Conservation (phyloP, 352 stramenopile species). For the Blastocystis hominis region DNA sequence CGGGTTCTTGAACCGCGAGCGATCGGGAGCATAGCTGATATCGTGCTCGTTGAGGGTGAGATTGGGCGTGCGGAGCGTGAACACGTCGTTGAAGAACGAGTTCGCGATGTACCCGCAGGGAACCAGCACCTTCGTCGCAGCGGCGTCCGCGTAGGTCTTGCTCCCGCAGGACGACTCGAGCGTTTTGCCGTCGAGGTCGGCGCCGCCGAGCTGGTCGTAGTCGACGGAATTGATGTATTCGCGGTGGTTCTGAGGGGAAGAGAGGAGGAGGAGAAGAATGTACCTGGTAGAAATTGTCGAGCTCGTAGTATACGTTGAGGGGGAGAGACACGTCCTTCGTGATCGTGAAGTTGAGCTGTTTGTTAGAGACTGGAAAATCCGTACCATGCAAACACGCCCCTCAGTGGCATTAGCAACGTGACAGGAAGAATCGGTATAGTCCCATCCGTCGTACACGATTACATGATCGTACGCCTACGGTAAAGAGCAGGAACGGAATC, state of each 20-base stretch:
- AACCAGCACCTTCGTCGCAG: slow-evolving; percentile 63
- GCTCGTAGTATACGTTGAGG: slow-evolving; percentile 77
- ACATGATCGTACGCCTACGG: slow-evolving; percentile 34
- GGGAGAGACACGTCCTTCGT: slow-evolving; percentile 61
- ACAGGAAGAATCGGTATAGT: background rate
- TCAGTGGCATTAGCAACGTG: background rate
- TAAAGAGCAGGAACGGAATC: background rate
- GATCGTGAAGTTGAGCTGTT: slow-evolving; percentile 73
- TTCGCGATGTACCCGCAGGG: slow-evolving; percentile 77
- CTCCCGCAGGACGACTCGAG: slow-evolving; percentile 1
- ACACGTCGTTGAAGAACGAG: slow-evolving; percentile 71
- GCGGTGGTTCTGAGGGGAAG: slow-evolving; percentile 67
- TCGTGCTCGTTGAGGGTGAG: slow-evolving; percentile 29
- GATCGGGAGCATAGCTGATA: slow-evolving; percentile 9
- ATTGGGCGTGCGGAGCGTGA: background rate
- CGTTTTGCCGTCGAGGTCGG: slow-evolving; percentile 61
- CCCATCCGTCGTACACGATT: slow-evolving; percentile 23
- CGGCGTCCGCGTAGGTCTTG: background rate
- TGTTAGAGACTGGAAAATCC: slow-evolving; percentile 66
- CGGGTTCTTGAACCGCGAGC: background rate
- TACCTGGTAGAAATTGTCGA: slow-evolving; percentile 79
- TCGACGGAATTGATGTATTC: slow-evolving; percentile 76
- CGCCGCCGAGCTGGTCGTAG: slow-evolving; percentile 72
- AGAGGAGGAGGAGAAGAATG: background rate
- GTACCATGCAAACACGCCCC: slow-evolving; percentile 57